These are phyloP conservation scores for Coriaria nepalensis DNA, from an alignment of 306 rosid species.

Conservation along the genomic window DNA sequence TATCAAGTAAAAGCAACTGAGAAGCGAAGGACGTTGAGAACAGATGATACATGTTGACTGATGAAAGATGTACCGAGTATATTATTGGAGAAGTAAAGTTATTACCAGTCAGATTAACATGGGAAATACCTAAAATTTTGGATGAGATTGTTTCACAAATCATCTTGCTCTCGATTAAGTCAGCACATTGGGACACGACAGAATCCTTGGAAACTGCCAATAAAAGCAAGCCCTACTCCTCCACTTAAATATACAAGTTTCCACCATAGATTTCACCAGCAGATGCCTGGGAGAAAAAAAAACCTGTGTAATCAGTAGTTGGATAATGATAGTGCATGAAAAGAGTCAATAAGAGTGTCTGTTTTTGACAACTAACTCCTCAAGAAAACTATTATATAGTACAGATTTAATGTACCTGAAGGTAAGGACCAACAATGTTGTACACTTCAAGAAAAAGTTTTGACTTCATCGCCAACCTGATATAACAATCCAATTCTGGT, in stretches of 20 bases:
- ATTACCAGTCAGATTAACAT: too few relatives aligned
- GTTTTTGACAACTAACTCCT: too few relatives aligned
- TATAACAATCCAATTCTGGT: constrained; percentile 12
- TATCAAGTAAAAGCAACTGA: too few relatives aligned
- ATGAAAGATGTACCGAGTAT: too few relatives aligned
- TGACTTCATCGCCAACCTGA: constrained; percentile 68
- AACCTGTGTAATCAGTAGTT: background rate
- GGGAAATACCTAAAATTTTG: too few relatives aligned
- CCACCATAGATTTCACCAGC: constrained; percentile 75
- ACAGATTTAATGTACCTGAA: constrained; percentile 45
- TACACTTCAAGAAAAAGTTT: constrained; percentile 44
- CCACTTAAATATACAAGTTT: constrained; percentile 30
- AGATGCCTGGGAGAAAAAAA: constrained; percentile 36
- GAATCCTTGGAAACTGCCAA: background rate
- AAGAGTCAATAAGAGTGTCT: too few relatives aligned
- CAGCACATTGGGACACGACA: too few relatives aligned
- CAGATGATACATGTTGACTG: too few relatives aligned
- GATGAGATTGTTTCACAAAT: too few relatives aligned
- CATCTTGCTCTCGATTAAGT: too few relatives aligned
- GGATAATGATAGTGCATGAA: background rate
- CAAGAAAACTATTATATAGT: background rate
- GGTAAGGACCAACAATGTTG: constrained; percentile 42
- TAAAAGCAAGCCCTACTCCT: constrained; percentile 6
- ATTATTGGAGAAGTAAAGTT: too few relatives aligned
- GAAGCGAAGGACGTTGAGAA: too few relatives aligned